Conservation (phyloP, 345 rosid genomes). For the Lumnitzera racemosa region DNA sequence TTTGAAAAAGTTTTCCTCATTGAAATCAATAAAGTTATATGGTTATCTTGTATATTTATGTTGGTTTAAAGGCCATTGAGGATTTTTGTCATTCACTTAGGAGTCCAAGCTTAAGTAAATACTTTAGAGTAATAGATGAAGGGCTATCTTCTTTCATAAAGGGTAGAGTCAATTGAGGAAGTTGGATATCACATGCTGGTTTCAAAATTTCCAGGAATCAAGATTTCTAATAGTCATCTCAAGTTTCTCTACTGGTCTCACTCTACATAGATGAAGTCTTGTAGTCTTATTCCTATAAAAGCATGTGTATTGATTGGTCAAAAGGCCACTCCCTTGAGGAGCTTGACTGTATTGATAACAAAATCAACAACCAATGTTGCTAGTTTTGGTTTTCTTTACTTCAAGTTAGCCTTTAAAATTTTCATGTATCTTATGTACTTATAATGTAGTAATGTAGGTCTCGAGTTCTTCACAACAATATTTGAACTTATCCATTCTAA, state of each 20-base stretch:
- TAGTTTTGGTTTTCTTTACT: not conserved
- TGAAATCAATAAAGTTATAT: slow-evolving; percentile 57
- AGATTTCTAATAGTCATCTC: slow-evolving; percentile 42
- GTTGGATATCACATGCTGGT: slow-evolving; percentile 60
- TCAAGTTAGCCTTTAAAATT: not conserved
- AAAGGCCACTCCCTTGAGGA: slow-evolving; percentile 46
- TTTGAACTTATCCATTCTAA: slow-evolving; percentile 38
- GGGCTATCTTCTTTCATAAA: slow-evolving; percentile 42
- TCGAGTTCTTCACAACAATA: slow-evolving; percentile 51
- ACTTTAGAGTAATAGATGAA: slow-evolving; percentile 56
- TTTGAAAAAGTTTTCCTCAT: slow-evolving; percentile 34
- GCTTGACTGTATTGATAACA: slow-evolving; percentile 67
- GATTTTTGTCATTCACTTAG: slow-evolving; percentile 29
- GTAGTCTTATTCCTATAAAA: slow-evolving; percentile 44
- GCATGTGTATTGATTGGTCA: slow-evolving; percentile 55
- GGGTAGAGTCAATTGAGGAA: slow-evolving; percentile 42
- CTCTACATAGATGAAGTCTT: slow-evolving; percentile 60
- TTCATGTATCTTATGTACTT: not conserved
- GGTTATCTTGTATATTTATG: slow-evolving; percentile 36
- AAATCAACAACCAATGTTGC: slow-evolving; percentile 61
- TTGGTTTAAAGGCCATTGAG: slow-evolving; percentile 51
- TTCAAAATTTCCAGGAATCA: slow-evolving; percentile 36
- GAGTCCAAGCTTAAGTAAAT: slow-evolving; percentile 64
- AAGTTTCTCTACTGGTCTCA: slow-evolving; percentile 35
- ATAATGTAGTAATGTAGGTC: slow-evolving; percentile 27